Evolutionary conservation across 2,329 filamentous ascomycete species (phyloP).

Genomic region (Coniochaeta sp.): DNA sequence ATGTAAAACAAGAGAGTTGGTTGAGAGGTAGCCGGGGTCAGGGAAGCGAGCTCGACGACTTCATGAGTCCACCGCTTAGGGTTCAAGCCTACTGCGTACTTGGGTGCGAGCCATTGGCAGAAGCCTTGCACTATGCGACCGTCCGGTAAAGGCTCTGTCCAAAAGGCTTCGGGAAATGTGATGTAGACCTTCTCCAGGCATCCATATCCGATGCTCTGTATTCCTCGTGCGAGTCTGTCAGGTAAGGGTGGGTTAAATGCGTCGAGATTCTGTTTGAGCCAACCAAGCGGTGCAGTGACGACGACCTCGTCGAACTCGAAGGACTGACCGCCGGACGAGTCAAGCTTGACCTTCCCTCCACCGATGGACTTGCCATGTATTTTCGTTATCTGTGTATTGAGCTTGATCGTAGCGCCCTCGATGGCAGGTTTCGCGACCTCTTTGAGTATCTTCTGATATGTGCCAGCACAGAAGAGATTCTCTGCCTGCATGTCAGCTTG

Average conservation of each 20-base stretch:
- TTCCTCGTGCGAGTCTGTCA: conserved; percentile 47
- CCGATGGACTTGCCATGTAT: conserved; percentile 26
- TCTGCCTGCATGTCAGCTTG: conserved; percentile 27
- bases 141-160: conserved; percentile 40
- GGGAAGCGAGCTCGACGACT: conserved; percentile 65
- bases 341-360: conserved; percentile 29
- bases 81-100: conserved; percentile 56
- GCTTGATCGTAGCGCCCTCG: conserved; percentile 45
- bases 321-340: conserved; percentile 33
- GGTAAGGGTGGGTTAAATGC: conserved; percentile 57
- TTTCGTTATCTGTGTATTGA: conserved; percentile 36
- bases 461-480: conserved; percentile 52
- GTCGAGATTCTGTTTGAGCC: conserved; percentile 51
- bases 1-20: conserved; percentile 83
- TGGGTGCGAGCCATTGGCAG: conserved; percentile 66
- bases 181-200: conserved; percentile 65
- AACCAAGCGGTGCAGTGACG: conserved; percentile 61
- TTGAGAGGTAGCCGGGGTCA: conserved; percentile 52
- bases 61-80: conserved; percentile 65
- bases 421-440: conserved; percentile 50
- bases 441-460: conserved; percentile 50
- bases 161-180: conserved; percentile 70
- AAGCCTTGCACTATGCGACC: conserved; percentile 52
- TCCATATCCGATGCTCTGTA: conserved; percentile 60
- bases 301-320: conserved; percentile 61